Conservation (phyloP, 441 rosid genomes). For the Erysimum cheiri region DNA sequence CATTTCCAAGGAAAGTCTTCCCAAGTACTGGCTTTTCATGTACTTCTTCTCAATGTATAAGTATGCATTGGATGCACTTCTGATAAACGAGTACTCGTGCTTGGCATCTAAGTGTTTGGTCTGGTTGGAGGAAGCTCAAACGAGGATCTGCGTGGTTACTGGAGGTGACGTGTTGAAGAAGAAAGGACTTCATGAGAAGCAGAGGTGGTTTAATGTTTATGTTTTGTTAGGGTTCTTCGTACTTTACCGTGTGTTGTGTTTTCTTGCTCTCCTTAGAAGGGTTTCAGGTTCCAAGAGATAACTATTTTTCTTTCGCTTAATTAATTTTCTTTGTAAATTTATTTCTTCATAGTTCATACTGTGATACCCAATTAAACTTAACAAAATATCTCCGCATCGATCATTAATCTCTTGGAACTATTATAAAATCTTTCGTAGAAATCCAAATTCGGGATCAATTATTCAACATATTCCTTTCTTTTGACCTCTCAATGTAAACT, state of each 20-base stretch:
- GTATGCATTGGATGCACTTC: conserved; percentile 81
- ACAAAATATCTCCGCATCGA: not conserved
- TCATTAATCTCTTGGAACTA: not conserved
- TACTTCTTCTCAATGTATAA: conserved; percentile 89
- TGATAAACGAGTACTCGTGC: conserved; percentile 89
- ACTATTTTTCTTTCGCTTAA: conserved; percentile 4
- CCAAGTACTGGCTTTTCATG: conserved; percentile 93
- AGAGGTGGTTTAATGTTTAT: conserved; percentile 75
- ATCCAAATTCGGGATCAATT: conserved; percentile 4
- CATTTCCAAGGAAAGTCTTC: conserved; percentile 74
- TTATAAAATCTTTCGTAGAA: conserved; percentile 1
- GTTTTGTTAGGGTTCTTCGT: conserved; percentile 80
- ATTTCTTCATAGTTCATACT: conserved; percentile 4
- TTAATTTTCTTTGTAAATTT: not conserved
- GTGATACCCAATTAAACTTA: not conserved
- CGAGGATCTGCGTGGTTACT: conserved; percentile 60
- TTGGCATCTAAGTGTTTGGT: conserved; percentile 68
- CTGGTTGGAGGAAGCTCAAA: conserved; percentile 46
- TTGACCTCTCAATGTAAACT: conserved; percentile 4
- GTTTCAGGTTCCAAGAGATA: conserved; percentile 71
- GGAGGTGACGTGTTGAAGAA: conserved; percentile 76
- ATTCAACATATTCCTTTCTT: conserved; percentile 26
- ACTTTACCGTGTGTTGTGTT: conserved; percentile 78
- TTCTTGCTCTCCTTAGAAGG: conserved; percentile 71
- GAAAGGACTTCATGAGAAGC: conserved; percentile 65